Percentiles rank a stretch among this genome's conserved stretches.
Conservation (phyloP, 1,284 basidiomycete species). For the Kwoniella shivajii region DNA sequence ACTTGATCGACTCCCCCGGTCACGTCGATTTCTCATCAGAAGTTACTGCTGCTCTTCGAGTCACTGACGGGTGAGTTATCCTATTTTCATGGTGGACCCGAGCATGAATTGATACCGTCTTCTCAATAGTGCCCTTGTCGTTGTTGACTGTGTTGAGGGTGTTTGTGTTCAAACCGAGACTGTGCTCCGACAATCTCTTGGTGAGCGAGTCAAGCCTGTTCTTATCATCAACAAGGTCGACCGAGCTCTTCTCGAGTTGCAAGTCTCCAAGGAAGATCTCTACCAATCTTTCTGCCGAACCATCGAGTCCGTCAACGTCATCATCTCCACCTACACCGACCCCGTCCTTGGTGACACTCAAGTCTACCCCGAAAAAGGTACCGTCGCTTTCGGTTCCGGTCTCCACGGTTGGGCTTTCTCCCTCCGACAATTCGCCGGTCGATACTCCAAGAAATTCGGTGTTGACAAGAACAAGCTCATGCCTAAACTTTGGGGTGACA, state of each 20-base stretch:
- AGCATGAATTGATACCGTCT: neutral
- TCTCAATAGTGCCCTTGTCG: constrained; percentile 76
- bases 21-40: constrained; percentile 99
- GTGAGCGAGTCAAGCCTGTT: constrained; percentile 99
- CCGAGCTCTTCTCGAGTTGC: constrained; percentile 97
- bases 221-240: constrained; percentile 99
- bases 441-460: constrained; percentile 99
- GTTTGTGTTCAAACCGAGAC: constrained; percentile 99
- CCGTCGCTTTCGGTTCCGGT: constrained; percentile 98
- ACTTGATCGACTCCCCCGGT: constrained; percentile 99
- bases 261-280: constrained; percentile 94
- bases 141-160: constrained; percentile 99
- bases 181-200: constrained; percentile 94
- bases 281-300: constrained; percentile 98
- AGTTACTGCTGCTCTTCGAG: constrained; percentile 98
- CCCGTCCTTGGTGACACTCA: constrained; percentile 94
- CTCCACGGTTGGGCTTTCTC: constrained; percentile 99
- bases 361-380: constrained; percentile 98
- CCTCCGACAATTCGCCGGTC: constrained; percentile 92
- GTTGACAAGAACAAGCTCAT: constrained; percentile 99
- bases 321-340: constrained; percentile 98
- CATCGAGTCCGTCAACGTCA: constrained; percentile 97
- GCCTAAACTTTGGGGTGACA: constrained; percentile 98
- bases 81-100: neutral
- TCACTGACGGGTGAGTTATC: constrained; percentile 74